phyloP scores from a whole-genome alignment of 345 rosid genomes.

The Moringa oleifera region DNA sequence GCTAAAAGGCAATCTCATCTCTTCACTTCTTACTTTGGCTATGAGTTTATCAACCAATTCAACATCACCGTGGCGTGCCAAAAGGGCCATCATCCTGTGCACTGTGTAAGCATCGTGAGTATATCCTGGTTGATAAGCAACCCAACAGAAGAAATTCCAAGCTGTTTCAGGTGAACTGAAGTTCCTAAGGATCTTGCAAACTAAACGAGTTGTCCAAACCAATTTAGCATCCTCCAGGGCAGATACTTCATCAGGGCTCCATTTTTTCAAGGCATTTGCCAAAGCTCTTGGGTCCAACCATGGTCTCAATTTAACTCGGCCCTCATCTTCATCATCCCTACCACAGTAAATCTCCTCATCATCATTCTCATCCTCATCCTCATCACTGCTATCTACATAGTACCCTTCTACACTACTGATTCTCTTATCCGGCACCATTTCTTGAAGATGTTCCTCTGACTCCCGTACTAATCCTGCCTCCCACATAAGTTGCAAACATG shows the following conservation, averaged over 20 bases:
- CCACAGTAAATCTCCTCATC: slow-evolving; percentile 20
- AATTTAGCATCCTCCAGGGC: slow-evolving; percentile 59
- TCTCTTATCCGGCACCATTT: slow-evolving; percentile 69
- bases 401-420: slow-evolving; percentile 37
- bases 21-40: slow-evolving; percentile 55
- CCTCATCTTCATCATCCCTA: slow-evolving; percentile 13
- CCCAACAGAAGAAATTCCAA: slow-evolving; percentile 94
- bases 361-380: slow-evolving; percentile 23
- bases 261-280: slow-evolving; percentile 57
- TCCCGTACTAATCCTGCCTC: slow-evolving; percentile 57
- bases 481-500: slow-evolving; percentile 46
- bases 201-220: slow-evolving; percentile 83
- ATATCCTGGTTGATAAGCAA: slow-evolving; percentile 76
- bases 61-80: slow-evolving; percentile 64
- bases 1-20: slow-evolving; percentile 69
- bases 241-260: slow-evolving; percentile 61
- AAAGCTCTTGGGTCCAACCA: slow-evolving; percentile 89
- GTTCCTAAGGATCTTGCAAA: slow-evolving; percentile 75
- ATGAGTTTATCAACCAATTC: slow-evolving; percentile 67
- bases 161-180: slow-evolving; percentile 65
- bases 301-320: slow-evolving; percentile 55
- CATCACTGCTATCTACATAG: slow-evolving; percentile 30
- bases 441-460: slow-evolving; percentile 42
- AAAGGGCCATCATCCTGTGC: slow-evolving; percentile 70
- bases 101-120: slow-evolving; percentile 71